These are phyloP conservation scores for Neonothopanus nambi DNA, from an alignment of 1,284 basidiomycete genomes.

Conservation along the genomic window DNA sequence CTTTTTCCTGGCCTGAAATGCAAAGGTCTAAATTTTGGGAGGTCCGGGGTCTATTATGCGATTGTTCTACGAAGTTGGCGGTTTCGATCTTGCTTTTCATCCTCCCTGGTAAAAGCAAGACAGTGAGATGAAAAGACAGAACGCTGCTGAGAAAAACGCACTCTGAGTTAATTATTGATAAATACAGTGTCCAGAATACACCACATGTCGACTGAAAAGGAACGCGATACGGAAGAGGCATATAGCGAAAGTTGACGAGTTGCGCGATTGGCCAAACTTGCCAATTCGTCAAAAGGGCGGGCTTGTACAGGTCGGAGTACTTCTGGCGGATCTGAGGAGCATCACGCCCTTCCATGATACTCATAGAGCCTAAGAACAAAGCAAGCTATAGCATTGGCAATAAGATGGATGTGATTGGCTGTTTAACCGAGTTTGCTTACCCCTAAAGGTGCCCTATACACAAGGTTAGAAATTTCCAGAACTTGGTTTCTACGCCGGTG, in stretches of 20 bases:
- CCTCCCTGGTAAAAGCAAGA: constrained; percentile 43
- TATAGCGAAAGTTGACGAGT: constrained; percentile 89
- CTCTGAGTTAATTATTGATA: constrained; percentile 77
- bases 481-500: not conserved
- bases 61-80: constrained; percentile 27
- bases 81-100: constrained; percentile 49
- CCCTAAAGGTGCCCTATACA: constrained; percentile 75
- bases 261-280: constrained; percentile 89
- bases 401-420: constrained; percentile 9
- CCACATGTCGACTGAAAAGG: constrained; percentile 90
- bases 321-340: constrained; percentile 67
- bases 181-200: constrained; percentile 90
- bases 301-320: constrained; percentile 68
- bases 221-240: constrained; percentile 88
- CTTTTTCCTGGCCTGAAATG: too few relatives aligned
- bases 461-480: constrained; percentile 4
- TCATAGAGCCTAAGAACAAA: constrained; percentile 84
- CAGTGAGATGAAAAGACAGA: not conserved
- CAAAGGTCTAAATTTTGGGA: not conserved
- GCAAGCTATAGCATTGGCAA: constrained; percentile 52
- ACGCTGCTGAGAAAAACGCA: constrained; percentile 31
- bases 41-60: not conserved
- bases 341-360: constrained; percentile 81
- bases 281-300: constrained; percentile 91
- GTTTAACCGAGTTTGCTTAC: constrained; percentile 44